Percentiles rank a stretch among this genome's conserved stretches.
Conservation (phyloP, 805 yeast species). For the Candida ponderosae region DNA sequence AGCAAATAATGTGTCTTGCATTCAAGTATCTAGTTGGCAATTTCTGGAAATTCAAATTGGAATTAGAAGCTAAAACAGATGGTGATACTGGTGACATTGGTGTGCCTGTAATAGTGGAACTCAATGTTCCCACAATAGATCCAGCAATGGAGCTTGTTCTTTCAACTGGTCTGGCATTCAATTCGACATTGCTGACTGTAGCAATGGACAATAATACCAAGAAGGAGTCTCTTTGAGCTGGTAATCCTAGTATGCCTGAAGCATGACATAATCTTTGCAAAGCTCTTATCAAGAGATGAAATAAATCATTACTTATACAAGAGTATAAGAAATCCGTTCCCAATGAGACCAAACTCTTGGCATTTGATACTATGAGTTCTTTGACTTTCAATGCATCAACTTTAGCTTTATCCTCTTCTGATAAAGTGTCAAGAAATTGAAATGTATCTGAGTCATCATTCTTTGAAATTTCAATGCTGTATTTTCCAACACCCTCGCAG, state of each 20-base stretch:
- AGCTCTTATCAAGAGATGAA: constrained; percentile 60
- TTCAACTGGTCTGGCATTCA: constrained; percentile 19
- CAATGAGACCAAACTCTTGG: constrained; percentile 32
- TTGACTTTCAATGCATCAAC: constrained; percentile 8
- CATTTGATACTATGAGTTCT: constrained; percentile 26
- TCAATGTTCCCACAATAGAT: constrained; percentile 38
- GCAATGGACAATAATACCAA: constrained; percentile 37
- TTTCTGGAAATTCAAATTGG: constrained; percentile 4
- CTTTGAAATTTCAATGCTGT: constrained; percentile 34
- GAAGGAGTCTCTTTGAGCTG: constrained; percentile 50
- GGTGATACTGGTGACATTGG: constrained; percentile 6
- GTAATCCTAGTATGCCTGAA: constrained; percentile 63
- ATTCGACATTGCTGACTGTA: constrained; percentile 32
- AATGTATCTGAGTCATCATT: constrained; percentile 8
- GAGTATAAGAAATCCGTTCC: constrained; percentile 52
- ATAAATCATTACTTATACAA: constrained; percentile 61
- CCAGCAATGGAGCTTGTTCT: constrained; percentile 39
- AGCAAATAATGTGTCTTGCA: constrained; percentile 64
- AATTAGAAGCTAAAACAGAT: constrained; percentile 5
- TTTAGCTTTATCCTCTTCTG: constrained; percentile 7
- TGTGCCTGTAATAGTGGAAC: constrained; percentile 4
- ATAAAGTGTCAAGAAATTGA: constrained; percentile 8
- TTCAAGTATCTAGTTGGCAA: constrained; percentile 40
- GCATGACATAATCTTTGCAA: constrained; percentile 79
- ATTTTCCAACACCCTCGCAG: constrained; percentile 62